Base-by-base conservation (phyloP, 1,284 basidiomycete genomes). In the Mycosarcoma maydis region DNA sequence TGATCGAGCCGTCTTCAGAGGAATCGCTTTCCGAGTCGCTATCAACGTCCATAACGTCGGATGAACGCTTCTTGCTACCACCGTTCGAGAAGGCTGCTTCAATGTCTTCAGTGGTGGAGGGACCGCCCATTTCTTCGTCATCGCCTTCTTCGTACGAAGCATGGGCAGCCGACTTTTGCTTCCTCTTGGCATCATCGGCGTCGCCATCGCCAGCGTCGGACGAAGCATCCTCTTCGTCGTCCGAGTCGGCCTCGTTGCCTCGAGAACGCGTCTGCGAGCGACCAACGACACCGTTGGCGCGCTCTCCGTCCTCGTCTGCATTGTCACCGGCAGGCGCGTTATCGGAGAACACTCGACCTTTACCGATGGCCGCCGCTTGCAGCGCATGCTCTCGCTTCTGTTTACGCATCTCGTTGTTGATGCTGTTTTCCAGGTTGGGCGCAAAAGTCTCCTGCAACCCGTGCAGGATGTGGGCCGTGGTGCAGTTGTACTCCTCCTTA, bases 361-460 rank as follows among this genome's bases (percentile, higher is more conserved):
- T 90, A 7, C 94, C 94, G 32, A 98, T 87, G 52, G 90, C 88
- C 14, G 87, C 84, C 71, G 90, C 88, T 83, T 97, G 94, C 72
- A 86, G 87, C 78, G 88, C 90, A 61, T 92, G 83, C 78, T 96
- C 90, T 48, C 90, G 88, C 67, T 90, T 88, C 29, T 93, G 86
- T 80, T 89, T 90, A 83, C 92, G 92, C 85, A 98, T 87, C 85
- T 98, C 95, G 39, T 85, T 83, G 58, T 88, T 84, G 75, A 98
- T 90, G 83, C 96, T 93, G 82, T 90, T 92, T 83, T 90, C 92
- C 73, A 98, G 84, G 33, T 86, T 87, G n/a, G 88, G 84, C 6
- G 93, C 90, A 83, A 98, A 97, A 47, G 87, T 89, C 65, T 86
- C 86, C 14, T 87, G 87, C 65, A 98, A 89, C 10, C 87, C 86